A percentile compares a stretch with the other conserved stretches of the same genome.
Evolutionary conservation across 208 protist species (phyloP).

Genomic region (Plasmodiophora brassicae): DNA sequence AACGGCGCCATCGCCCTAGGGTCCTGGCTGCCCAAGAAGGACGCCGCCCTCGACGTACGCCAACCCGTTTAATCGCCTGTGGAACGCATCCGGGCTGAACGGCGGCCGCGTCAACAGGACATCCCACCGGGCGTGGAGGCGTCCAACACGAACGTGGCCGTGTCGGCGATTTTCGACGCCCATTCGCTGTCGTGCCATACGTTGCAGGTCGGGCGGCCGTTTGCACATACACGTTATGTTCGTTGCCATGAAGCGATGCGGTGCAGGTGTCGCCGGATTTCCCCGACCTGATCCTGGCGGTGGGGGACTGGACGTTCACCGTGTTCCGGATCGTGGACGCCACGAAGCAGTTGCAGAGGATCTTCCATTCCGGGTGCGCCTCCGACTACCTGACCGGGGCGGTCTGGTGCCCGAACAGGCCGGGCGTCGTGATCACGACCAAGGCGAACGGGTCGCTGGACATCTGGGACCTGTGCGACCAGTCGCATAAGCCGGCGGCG

Average conservation of each 20-base stretch:
- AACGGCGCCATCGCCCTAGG: constrained; percentile 14
- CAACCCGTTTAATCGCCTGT: no score
- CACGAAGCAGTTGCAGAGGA: not conserved
- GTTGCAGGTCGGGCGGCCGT: not conserved
- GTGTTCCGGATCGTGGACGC: not conserved
- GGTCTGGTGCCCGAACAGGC: not conserved
- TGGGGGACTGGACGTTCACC: not conserved
- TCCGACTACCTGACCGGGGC: not conserved
- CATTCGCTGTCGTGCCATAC: not conserved
- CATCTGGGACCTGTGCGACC: constrained; percentile 21
- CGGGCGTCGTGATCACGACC: not conserved
- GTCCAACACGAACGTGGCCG: not conserved
- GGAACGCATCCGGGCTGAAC: no score
- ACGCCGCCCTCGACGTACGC: not conserved
- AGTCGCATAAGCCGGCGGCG: constrained; percentile 3
- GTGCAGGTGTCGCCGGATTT: constrained; percentile 18
- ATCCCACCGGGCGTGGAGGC: not conserved
- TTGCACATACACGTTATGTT: not conserved
- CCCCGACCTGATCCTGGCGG: not conserved
- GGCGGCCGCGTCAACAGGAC: no score
- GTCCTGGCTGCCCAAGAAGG: not conserved
- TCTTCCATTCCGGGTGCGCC: not conserved
- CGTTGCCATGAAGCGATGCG: not conserved
- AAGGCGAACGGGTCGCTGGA: constrained; percentile 31
- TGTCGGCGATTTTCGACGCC: not conserved